Evolutionary conservation across 2,329 filamentous ascomycete species (phyloP), one percentile per base, ranked within the genome.

Genomic region (Aspergillus phoenicis): DNA sequence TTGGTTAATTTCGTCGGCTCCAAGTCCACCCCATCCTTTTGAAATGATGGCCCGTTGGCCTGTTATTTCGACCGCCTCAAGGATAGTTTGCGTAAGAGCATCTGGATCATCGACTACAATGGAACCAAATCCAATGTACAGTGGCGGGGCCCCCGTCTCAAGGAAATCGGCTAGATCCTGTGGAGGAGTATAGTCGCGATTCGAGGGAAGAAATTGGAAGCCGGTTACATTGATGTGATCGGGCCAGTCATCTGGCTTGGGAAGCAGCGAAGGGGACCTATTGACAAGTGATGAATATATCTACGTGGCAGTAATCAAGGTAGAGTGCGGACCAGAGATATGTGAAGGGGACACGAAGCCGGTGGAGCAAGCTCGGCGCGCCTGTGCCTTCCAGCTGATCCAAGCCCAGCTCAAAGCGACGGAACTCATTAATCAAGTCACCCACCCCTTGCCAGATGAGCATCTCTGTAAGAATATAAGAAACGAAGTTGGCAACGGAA

Each of bases 361-460:
- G 86, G 49, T 85, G 87, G 30, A 95, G 80, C 73, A 96, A 84
- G 2, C 89, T 91, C 10, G 93, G 91, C 3, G 90, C 93, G 86
- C 89, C 93, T 57, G 95, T 87, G 11, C 91, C 79, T 64, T 89
- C 91, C 41, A 97, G 82, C 0, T 89, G 85, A 36, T 94, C 89
- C 1, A 97, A 80, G 39, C 89, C 89, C 1, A 96, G 82, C n/a
- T 85, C 85, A 63, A 87, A 60, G 4, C 61, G 58, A 8, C 66
- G 64, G 45, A 66, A 68, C 22, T 62, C 24, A 38, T 69, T 69
- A 73, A 96, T 93, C 8, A 97, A 82, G 75, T 96, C 93, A 53
- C 93, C 92, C 8, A 96, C 79, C 0, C 91, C 91, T 77, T 96
- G 91, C 91, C 91, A 96, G 5, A 91, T 93, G 81, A 96, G 85